These are phyloP conservation scores for Hypoxylon sp. DNA, from an alignment of 2,329 filamentous ascomycete species.

Conservation along the genomic window DNA sequence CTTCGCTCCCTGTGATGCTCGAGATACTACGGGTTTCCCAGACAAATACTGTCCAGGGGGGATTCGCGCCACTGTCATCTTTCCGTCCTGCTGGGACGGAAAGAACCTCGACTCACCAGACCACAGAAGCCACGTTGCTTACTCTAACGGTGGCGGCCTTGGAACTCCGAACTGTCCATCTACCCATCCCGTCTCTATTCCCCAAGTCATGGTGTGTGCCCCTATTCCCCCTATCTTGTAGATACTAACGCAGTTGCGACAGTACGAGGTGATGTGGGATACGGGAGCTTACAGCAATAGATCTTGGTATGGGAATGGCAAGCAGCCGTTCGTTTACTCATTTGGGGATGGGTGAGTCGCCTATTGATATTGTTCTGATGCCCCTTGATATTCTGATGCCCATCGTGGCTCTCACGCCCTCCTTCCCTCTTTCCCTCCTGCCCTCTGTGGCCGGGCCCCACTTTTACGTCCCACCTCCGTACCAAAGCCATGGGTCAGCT, in stretches of 20 bases:
- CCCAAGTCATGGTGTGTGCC: constrained; percentile 37
- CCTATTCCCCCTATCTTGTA: too few species aligned
- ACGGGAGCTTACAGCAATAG: constrained; percentile 31
- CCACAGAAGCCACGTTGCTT: constrained; percentile 37
- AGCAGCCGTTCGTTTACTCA: constrained; percentile 50
- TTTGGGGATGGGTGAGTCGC: too few species aligned
- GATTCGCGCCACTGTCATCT: constrained; percentile 35
- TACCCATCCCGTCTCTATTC: constrained; percentile 36
- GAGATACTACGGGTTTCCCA: constrained; percentile 43
- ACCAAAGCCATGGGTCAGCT: background rate
- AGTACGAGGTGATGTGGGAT: constrained; percentile 38
- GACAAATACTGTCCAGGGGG: constrained; percentile 30
- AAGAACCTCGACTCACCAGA: constrained; percentile 36
- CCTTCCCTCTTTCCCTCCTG: background rate
- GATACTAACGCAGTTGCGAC: too few species aligned
- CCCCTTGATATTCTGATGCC: too few species aligned
- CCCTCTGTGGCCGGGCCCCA: too few species aligned
- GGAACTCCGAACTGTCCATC: constrained; percentile 32
- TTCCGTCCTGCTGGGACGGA: constrained; percentile 39
- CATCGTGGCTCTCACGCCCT: constrained; percentile 39
- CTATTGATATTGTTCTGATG: too few species aligned
- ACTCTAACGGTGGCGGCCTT: constrained; percentile 31
- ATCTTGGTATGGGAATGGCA: constrained; percentile 30
- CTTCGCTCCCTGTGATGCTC: constrained; percentile 35
- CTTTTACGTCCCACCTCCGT: too few species aligned